Evolutionary conservation across 2,329 filamentous ascomycete species (phyloP), one percentile per base, ranked within the genome.

Genomic region (Curvularia hawaiiensis): DNA sequence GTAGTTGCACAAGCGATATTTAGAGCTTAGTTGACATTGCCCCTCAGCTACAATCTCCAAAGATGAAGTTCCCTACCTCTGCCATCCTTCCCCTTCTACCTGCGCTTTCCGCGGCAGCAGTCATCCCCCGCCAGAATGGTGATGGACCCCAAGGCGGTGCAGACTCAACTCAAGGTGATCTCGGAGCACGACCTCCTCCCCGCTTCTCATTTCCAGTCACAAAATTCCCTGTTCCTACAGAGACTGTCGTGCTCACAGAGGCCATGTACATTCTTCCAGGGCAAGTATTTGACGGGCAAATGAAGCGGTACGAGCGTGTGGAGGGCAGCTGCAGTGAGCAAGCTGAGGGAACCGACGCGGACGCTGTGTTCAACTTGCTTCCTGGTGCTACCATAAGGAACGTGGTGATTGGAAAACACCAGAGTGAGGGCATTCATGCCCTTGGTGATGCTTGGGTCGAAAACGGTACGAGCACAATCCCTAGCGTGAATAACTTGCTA

Each of bases 401-500:
- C 10, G 66, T 68, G 12, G 55, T 69, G 14, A 67, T 69, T 54
- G 66, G 66, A n/a, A 63, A 69, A 54, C 66, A 69, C 33, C 66
- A 69, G 44, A 63, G 63, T 3, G 66, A 69, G 31, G 66, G 66
- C 2, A 69, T 69, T 14, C 66, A 69, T 43, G 66, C 65, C 6
- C 51, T 69, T 8, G 66, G 66, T 26, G 66, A 69, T 54, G 66
- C 66, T 7, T 69, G 66, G 66, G 66, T 69, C n/a, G 66, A 69
- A 48, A 69, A 67, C 44, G 66, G 66, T 66, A 51, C 9, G 1
- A 10, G 10, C 0, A 10, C 4, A 0, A 3, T 2, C 8, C 4
- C 2, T n/a, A 18, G 18, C 16, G 3, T 3, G 2, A 33, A 0
- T 12, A 3, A 51, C 11, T 39, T 18, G 18, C 58, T 66, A 46